A percentile compares a stretch with the other conserved stretches of the same genome.
phyloP scores from a whole-genome alignment of 768 basidiomycete species.

The Boletus pseudo-olivaceus region DNA sequence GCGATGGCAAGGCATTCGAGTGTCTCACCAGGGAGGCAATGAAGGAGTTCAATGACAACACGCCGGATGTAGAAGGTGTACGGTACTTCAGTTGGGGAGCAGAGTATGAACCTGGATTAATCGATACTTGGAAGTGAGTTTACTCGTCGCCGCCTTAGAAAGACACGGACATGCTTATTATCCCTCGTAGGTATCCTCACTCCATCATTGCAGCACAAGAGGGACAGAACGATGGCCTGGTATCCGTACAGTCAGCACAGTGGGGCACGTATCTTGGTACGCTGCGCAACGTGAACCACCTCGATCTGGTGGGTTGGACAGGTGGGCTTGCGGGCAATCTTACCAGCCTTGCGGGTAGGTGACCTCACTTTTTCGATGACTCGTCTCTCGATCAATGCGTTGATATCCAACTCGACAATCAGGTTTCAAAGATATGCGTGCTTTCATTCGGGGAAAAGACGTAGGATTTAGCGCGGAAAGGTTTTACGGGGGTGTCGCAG shows the following conservation, averaged over 20 bases:
- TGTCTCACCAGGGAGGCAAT: constrained; percentile 82
- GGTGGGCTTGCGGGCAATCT: constrained; percentile 29
- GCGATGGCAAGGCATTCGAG: constrained; percentile 93
- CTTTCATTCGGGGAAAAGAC: constrained; percentile 82
- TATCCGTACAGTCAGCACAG: constrained; percentile 80
- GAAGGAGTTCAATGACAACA: constrained; percentile 83
- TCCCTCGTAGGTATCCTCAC: constrained; percentile 54
- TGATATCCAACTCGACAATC: not conserved
- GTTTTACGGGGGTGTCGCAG: constrained; percentile 83
- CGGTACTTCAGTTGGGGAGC: constrained; percentile 97
- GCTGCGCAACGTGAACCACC: constrained; percentile 83
- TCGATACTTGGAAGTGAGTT: constrained; percentile 80
- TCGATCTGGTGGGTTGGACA: constrained; percentile 93
- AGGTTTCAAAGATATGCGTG: constrained; percentile 77
- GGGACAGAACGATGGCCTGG: constrained; percentile 93
- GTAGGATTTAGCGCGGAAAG: constrained; percentile 90
- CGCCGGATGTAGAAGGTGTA: constrained; percentile 73
- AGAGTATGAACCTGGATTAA: constrained; percentile 78
- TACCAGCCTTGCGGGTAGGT: constrained; percentile 21
- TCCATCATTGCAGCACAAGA: constrained; percentile 80
- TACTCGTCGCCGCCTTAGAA: not conserved
- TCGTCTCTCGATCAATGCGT: not conserved
- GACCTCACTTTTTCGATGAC: not conserved
- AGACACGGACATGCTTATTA: not conserved
- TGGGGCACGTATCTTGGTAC: constrained; percentile 99